Percentiles rank a stretch among this genome's conserved stretches.
Evolutionary conservation across 352 stramenopile species (phyloP).

Genomic region (Phytophthora chlamydospora): DNA sequence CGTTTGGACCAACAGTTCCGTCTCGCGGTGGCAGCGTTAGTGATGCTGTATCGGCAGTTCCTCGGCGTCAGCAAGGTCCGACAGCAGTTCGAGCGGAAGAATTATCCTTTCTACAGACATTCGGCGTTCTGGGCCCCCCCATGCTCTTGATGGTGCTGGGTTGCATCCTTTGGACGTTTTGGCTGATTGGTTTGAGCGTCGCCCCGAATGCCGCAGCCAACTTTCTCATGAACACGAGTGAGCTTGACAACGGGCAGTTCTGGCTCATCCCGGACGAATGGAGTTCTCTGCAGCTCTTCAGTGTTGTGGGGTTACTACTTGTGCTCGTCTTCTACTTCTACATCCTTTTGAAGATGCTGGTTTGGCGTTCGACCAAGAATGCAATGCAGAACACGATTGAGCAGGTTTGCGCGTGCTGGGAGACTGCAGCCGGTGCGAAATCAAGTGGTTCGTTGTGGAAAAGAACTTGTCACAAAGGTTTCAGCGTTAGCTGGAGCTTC

Average conservation of each 20-base stretch:
- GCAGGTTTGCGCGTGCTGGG: not conserved
- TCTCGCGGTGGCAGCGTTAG: not conserved
- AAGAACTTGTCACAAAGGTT: not conserved
- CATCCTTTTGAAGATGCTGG: conserved; percentile 20
- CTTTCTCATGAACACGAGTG: conserved; percentile 34
- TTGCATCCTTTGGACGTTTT: conserved; percentile 26
- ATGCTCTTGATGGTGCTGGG: conserved; percentile 14
- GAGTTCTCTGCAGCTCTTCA: conserved; percentile 17
- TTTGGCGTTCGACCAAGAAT: conserved; percentile 22
- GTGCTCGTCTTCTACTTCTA: conserved; percentile 21
- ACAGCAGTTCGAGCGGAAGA: not conserved
- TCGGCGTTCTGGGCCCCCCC: conserved; percentile 11
- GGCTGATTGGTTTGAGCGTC: conserved; percentile 32
- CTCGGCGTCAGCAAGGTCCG: too few relatives aligned
- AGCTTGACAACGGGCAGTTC: conserved; percentile 31
- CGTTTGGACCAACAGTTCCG: not conserved
- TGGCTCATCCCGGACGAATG: conserved; percentile 34
- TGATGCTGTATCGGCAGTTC: not conserved
- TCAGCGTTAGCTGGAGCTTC: conserved; percentile 11
- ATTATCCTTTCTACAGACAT: conserved; percentile 11
- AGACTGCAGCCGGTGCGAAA: conserved; percentile 1
- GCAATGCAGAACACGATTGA: conserved; percentile 6
- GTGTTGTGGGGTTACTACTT: conserved; percentile 5
- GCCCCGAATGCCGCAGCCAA: conserved; percentile 34
- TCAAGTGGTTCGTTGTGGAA: not conserved